phyloP scores from a whole-genome alignment of 495 filamentous ascomycete genomes.

The Penicillium fimorum region DNA sequence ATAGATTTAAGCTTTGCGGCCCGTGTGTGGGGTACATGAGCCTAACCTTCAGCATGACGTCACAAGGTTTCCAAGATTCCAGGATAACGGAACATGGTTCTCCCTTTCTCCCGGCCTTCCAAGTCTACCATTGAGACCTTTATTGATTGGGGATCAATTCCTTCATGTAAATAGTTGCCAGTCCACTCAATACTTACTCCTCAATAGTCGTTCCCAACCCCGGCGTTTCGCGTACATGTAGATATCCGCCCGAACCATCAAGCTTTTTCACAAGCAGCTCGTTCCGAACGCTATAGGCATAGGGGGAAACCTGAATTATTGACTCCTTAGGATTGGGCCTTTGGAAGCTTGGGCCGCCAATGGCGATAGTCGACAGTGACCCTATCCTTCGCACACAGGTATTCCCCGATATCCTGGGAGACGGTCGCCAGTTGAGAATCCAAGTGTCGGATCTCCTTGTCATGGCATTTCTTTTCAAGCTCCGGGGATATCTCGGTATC shows the following conservation, averaged over 20 bases:
- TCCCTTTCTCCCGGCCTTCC: background rate
- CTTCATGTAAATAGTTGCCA: background rate
- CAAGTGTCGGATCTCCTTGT: background rate
- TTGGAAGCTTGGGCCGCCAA: background rate
- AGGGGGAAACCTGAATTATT: background rate
- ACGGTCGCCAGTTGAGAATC: too few relatives aligned
- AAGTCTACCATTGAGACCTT: background rate
- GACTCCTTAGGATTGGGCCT: background rate
- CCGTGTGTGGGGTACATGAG: conserved; percentile 7
- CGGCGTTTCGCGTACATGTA: background rate
- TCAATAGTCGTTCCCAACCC: background rate
- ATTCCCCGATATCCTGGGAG: background rate
- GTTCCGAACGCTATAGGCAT: background rate
- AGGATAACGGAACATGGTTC: background rate
- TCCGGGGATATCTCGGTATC: too few relatives aligned
- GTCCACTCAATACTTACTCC: background rate
- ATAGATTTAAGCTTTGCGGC: conserved; percentile 16
- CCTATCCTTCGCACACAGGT: background rate
- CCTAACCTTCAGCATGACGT: background rate
- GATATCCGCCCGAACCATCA: background rate
- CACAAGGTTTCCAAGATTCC: background rate
- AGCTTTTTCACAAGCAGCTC: background rate
- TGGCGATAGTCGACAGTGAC: background rate
- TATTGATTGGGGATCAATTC: background rate
- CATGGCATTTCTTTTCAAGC: background rate